A percentile compares a stretch with the other conserved stretches of the same genome.
phyloP scores from a whole-genome alignment of 345 rosid genomes.

The Raphanus raphanistrum region DNA sequence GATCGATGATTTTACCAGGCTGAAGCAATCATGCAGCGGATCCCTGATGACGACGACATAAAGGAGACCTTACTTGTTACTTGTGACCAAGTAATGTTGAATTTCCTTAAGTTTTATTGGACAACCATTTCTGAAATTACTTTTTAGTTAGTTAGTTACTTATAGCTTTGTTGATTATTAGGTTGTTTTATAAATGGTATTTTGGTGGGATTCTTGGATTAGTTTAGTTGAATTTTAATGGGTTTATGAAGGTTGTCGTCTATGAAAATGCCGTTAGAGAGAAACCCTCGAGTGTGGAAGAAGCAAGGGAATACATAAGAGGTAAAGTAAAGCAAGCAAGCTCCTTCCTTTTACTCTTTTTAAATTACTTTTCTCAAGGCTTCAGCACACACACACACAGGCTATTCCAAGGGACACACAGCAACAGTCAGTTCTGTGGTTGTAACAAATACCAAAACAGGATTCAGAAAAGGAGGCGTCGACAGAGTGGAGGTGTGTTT shows the following conservation, averaged over 20 bases:
- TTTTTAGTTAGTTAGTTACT: too few relatives aligned
- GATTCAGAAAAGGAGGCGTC: slow-evolving; percentile 66
- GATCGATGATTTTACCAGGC: slow-evolving; percentile 59
- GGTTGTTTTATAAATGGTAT: too few relatives aligned
- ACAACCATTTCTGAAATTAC: too few relatives aligned
- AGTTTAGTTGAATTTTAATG: not conserved
- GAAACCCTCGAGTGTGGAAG: slow-evolving; percentile 73
- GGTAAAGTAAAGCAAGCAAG: slow-evolving; percentile 44
- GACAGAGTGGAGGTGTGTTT: slow-evolving; percentile 77
- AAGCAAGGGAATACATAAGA: slow-evolving; percentile 72
- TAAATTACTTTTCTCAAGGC: not conserved
- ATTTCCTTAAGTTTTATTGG: not conserved
- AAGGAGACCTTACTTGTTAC: slow-evolving; percentile 65
- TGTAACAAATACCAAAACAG: slow-evolving; percentile 72
- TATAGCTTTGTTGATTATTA: too few relatives aligned
- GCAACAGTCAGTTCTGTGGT: slow-evolving; percentile 86
- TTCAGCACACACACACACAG: slow-evolving; percentile 39
- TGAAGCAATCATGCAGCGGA: slow-evolving; percentile 67
- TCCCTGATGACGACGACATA: slow-evolving; percentile 45
- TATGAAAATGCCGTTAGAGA: slow-evolving; percentile 78
- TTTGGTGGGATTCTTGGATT: too few relatives aligned
- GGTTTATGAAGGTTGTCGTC: slow-evolving; percentile 68
- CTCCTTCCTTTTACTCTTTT: not conserved
- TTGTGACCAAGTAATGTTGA: slow-evolving; percentile 70
- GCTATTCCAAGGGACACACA: slow-evolving; percentile 68